Conservation (phyloP, 352 stramenopile genomes). For the Pythium diclinum region DNA sequence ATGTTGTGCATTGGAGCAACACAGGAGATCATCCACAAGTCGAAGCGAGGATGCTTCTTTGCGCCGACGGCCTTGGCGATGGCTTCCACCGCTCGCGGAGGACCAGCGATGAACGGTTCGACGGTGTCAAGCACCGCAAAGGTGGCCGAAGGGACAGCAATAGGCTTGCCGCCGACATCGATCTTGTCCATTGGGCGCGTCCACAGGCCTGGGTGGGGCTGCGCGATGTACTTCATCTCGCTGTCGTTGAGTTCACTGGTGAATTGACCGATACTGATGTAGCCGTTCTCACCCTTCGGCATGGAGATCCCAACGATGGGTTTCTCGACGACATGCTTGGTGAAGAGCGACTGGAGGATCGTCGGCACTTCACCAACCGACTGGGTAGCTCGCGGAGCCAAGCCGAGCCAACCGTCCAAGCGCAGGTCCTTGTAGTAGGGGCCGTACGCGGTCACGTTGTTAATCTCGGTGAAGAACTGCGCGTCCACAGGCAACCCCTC, state of each 20-base stretch:
- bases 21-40: not conserved
- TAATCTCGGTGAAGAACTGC: constrained; percentile 14
- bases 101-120: not conserved
- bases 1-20: not conserved
- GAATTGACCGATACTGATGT: not conserved
- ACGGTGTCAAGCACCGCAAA: not conserved
- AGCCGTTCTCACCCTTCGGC: constrained; percentile 11
- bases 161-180: not conserved
- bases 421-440: constrained; percentile 1
- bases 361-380: not conserved
- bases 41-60: not conserved
- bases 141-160: not conserved
- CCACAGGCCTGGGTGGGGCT: constrained; percentile 1
- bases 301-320: constrained; percentile 2
- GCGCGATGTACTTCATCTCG: not conserved
- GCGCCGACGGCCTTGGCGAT: not conserved
- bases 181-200: not conserved
- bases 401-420: constrained; percentile 10
- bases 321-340: not conserved
- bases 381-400: not conserved
- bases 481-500: not conserved
- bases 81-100: no score
- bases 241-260: not conserved
- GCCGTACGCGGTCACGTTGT: constrained; percentile 4
- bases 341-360: not conserved